Evolutionary conservation across 2,329 filamentous ascomycete species (phyloP).

Genomic region (Neoscytalidium dimidiatum): DNA sequence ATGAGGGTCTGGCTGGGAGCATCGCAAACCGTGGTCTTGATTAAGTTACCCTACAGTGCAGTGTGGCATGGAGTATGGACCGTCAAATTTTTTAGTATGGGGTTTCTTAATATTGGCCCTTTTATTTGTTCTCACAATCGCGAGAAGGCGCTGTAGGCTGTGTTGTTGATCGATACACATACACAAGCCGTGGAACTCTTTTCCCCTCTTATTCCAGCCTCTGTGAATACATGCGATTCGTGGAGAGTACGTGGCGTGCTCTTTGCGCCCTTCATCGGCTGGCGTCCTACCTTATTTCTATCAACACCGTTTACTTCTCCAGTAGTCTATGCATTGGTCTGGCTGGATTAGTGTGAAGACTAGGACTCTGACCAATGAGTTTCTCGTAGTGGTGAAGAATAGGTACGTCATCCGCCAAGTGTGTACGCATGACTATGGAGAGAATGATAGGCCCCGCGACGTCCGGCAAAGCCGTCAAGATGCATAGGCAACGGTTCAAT

Average conservation of each 20-base stretch:
- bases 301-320: not conserved
- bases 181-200: not conserved
- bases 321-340: not conserved
- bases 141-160: not conserved
- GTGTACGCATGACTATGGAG: not conserved
- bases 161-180: not conserved
- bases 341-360: not conserved
- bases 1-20: not conserved
- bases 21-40: not conserved
- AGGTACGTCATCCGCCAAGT: not conserved
- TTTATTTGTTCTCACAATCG: not conserved
- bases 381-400: not conserved
- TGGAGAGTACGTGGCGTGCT: not conserved
- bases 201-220: not conserved
- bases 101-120: not conserved
- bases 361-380: not conserved
- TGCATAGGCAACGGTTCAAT: not conserved
- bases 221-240: not conserved
- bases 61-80: not conserved
- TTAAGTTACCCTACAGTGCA: conserved; percentile 3
- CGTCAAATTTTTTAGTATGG: not conserved
- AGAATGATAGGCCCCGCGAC: no score
- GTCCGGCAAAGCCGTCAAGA: not conserved
- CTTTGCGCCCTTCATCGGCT: not conserved
- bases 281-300: not conserved